Conservation (phyloP, 257 asterid species). For the Solanum arcanum region DNA sequence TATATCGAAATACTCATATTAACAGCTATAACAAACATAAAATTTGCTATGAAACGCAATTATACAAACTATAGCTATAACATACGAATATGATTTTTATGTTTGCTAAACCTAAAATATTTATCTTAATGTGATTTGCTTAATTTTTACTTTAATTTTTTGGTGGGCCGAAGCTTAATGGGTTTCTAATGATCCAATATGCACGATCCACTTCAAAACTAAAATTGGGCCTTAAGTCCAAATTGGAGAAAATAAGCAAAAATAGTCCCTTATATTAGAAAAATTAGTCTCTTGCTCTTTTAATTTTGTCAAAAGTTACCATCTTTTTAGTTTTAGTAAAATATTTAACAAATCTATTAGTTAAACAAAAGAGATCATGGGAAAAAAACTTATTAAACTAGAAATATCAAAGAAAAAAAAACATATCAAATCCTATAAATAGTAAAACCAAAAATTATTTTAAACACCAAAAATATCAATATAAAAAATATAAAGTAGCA, state of each 20-base stretch:
- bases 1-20: too few species aligned
- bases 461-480: background rate
- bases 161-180: background rate
- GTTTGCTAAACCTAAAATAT: too few species aligned
- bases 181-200: background rate
- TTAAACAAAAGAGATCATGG: background rate
- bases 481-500: background rate
- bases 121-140: too few species aligned
- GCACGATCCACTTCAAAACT: background rate
- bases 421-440: background rate
- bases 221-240: background rate
- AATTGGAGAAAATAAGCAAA: background rate
- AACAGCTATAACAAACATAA: too few species aligned
- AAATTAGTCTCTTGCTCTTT: background rate
- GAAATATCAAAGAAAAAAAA: background rate
- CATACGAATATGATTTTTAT: too few species aligned
- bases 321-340: background rate
- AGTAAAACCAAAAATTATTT: background rate
- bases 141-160: background rate
- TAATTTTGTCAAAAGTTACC: background rate
- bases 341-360: background rate
- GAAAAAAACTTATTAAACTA: background rate
- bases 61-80: too few species aligned
- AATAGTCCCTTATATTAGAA: background rate
- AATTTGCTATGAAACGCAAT: too few species aligned